These are phyloP conservation scores for Globisporangium apiculatum DNA, from an alignment of 352 stramenopile genomes.

Conservation along the genomic window DNA sequence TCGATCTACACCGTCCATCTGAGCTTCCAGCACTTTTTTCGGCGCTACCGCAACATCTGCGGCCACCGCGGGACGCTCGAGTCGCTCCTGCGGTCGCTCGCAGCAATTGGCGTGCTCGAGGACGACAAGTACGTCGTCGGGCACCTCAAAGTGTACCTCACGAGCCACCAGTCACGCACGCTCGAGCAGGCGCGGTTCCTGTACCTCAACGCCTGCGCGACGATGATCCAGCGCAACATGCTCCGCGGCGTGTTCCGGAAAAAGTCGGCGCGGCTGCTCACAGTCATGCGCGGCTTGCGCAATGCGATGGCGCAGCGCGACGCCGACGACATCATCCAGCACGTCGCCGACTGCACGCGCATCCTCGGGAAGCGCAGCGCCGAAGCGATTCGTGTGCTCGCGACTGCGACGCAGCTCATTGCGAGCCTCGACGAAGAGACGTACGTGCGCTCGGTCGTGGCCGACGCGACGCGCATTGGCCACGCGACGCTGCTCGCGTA, in stretches of 20 bases:
- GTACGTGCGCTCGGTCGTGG: slow-evolving; percentile 70
- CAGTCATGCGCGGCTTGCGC: slow-evolving; percentile 48
- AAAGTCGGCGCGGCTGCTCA: slow-evolving; percentile 52
- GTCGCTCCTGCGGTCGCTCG: slow-evolving; percentile 63
- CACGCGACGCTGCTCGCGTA: slow-evolving; percentile 60
- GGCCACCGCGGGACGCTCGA: slow-evolving; percentile 68
- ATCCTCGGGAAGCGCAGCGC: slow-evolving; percentile 50
- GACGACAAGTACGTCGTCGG: slow-evolving; percentile 74
- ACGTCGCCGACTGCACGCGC: slow-evolving; percentile 41
- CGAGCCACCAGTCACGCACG: slow-evolving; percentile 75
- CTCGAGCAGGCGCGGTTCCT: slow-evolving; percentile 70
- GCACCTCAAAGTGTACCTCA: slow-evolving; percentile 67
- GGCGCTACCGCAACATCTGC: slow-evolving; percentile 77
- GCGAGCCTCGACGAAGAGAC: slow-evolving; percentile 62
- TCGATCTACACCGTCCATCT: slow-evolving; percentile 71
- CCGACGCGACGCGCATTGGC: slow-evolving; percentile 45
- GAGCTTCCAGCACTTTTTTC: slow-evolving; percentile 76
- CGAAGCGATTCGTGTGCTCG: slow-evolving; percentile 55
- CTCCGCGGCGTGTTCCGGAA: slow-evolving; percentile 58
- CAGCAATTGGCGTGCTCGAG: slow-evolving; percentile 74
- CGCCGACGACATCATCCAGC: slow-evolving; percentile 53
- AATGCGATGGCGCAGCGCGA: slow-evolving; percentile 48
- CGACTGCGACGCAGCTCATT: slow-evolving; percentile 41
- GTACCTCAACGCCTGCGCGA: slow-evolving; percentile 74
- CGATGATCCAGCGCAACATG: slow-evolving; percentile 82